Percentiles rank a stretch among this genome's conserved stretches.
These are phyloP conservation scores for Rhodotorula sp. DNA, from an alignment of 1,284 basidiomycete genomes.

Conservation along the genomic window DNA sequence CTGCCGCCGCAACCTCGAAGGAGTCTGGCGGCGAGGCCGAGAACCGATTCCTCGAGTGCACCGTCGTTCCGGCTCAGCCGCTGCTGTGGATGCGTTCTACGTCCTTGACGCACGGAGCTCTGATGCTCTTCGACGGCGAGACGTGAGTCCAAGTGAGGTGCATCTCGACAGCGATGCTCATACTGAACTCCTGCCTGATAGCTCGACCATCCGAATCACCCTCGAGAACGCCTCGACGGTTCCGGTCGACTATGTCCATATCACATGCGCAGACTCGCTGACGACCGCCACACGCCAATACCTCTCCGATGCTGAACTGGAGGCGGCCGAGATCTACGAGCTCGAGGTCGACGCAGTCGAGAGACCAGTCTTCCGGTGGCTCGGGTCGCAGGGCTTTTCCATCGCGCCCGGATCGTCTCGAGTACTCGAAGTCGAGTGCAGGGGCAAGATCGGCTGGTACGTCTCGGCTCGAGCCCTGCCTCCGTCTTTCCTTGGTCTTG, in stretches of 20 bases:
- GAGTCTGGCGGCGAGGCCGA: not conserved
- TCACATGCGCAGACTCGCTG: constrained; percentile 86
- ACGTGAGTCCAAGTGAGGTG: constrained; percentile 56
- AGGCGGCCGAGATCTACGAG: constrained; percentile 83
- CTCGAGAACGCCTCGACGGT: constrained; percentile 81
- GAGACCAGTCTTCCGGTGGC: constrained; percentile 76
- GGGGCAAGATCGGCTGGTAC: constrained; percentile 87
- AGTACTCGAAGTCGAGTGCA: constrained; percentile 68
- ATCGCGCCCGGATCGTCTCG: constrained; percentile 70
- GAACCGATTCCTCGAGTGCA: constrained; percentile 63
- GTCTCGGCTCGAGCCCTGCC: constrained; percentile 38
- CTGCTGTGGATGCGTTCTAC: constrained; percentile 76
- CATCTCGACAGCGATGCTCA: not conserved
- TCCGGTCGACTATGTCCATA: constrained; percentile 76
- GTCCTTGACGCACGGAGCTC: constrained; percentile 81
- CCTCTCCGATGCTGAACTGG: constrained; percentile 68
- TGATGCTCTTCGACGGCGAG: constrained; percentile 94
- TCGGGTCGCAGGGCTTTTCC: constrained; percentile 53
- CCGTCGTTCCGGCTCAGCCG: constrained; percentile 81
- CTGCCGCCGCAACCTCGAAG: not conserved
- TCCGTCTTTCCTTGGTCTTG: no score
- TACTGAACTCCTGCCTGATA: constrained; percentile 48
- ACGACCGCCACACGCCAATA: constrained; percentile 70
- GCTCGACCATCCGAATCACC: constrained; percentile 75
- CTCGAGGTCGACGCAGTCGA: constrained; percentile 78